Evolutionary conservation across 2,329 filamentous ascomycete genomes (phyloP), one percentile per base, ranked within the genome.

Genomic region (Sporothrix euskadiensis): DNA sequence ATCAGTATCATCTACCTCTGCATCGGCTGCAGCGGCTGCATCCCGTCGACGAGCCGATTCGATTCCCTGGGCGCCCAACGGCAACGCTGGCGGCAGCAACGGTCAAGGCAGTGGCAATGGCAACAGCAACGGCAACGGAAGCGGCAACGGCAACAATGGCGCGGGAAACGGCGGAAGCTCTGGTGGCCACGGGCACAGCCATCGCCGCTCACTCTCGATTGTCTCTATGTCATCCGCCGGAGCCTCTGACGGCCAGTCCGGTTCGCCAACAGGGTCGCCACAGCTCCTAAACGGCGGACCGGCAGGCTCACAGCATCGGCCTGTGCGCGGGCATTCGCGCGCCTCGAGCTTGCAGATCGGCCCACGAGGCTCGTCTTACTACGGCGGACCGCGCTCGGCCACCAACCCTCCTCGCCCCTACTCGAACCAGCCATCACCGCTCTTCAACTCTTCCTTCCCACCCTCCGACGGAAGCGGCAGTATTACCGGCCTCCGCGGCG

Each of bases 291-390:
- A 71, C 6, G 69, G 52, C 6, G 69, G 52, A 1, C 41, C 61
- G 7, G 30, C 19, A 7, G 35, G 32, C 30, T 22, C 70, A 5
- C 56, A 71, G 59, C 47, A 85, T 70, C 86, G 88, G 71, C 87
- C 88, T 26, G 80, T 79, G 22, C 89, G 89, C 77, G 88, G 90
- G 4, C 94, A 97, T 84, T 89, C 86, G 66, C 88, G 94, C 71
- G 94, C 94, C 52, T 89, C 93, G 32, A 97, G 94, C 83, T 83
- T 97, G 74, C 94, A 97, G 80, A 91, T 95, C 76, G 80, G 89
- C 75, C 84, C 89, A 65, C 85, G 85, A 75, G 75, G 79, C 79
- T 9, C 72, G 3, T 76, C 82, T 78, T 69, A 81, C 79, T 78
- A 83, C 81, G 87, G 80, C 77, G 84, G 81, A 69, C 84, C 81